These are phyloP conservation scores for Pseudopithomyces maydicus DNA, from an alignment of 2,329 filamentous ascomycete species.

Conservation along the genomic window DNA sequence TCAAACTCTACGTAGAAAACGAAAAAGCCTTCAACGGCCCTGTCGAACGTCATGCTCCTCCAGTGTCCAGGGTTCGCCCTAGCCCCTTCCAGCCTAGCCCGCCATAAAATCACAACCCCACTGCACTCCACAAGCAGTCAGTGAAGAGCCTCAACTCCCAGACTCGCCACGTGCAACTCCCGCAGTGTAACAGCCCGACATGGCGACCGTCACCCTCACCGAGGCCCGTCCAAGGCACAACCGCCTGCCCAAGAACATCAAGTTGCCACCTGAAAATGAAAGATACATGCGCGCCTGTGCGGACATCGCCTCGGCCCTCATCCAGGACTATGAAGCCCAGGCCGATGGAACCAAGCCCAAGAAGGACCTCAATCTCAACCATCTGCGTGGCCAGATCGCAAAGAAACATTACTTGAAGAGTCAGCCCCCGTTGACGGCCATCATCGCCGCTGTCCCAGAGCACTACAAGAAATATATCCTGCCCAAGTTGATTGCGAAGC, in stretches of 20 bases:
- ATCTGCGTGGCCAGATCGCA: constrained; percentile 80
- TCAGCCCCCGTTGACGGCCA: constrained; percentile 90
- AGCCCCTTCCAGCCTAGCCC: constrained; percentile 8
- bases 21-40: no score
- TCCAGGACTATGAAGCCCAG: constrained; percentile 88
- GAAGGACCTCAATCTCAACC: constrained; percentile 92
- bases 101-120: constrained; percentile 22
- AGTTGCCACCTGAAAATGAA: constrained; percentile 90
- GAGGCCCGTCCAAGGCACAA: constrained; percentile 51
- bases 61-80: not conserved
- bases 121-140: constrained; percentile 28
- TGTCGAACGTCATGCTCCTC: not conserved
- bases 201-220: constrained; percentile 69
- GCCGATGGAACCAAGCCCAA: constrained; percentile 73
- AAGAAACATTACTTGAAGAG: constrained; percentile 91
- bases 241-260: constrained; percentile 69
- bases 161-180: constrained; percentile 24
- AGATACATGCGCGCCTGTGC: constrained; percentile 92
- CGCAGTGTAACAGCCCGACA: constrained; percentile 39
- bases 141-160: constrained; percentile 21
- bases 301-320: constrained; percentile 90
- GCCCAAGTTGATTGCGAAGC: constrained; percentile 94
- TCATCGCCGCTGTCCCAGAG: constrained; percentile 97
- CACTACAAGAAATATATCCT: constrained; percentile 99
- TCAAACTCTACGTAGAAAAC: no score